Base-by-base conservation (phyloP, 1,139 yeast species). In the Kodamaea anthophila region DNA sequence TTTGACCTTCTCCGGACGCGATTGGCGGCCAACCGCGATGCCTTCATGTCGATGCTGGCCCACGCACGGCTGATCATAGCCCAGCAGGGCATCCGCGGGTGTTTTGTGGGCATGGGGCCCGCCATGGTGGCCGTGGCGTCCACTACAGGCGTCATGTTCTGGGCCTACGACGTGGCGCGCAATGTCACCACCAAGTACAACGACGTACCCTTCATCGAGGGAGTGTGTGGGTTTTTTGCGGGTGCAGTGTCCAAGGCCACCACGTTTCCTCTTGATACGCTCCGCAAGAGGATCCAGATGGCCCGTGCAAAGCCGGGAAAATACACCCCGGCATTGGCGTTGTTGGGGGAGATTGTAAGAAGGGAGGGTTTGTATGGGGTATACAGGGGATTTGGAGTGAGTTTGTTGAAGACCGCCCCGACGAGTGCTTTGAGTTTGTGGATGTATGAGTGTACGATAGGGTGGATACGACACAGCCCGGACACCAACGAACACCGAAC, bases 1-100 rank as follows among this genome's bases (percentile, higher is more conserved):
- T 77, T 86, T 46, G 98, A 91, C 52, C 65, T 87, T 18, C 56
- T 91, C 26, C 60, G 98, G 30, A 91, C 98, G 0, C 60, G 95
- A 31, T 66, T 87, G 33, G 94, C 87, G 1, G 82, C 83, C 3
- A 73, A 74, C 43, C 34, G 44, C 2, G 51, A 56, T 21, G 46
- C 60, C n/a, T 69, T 77, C 39, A 46, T 59, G 25, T 70, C 79
- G 2, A 58, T 81, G 51, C 74, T 1, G 36, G 33, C 5, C 46
- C 34, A 31, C 6, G 15, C 23, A 9, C 21, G 15, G n/a, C 31
- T 51, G 0, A 78, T 84, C 3, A 49, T 61, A 41, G 27, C 32
- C 3, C 38, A 50, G 0, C 82, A 77, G 21, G 87, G 87, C 0
- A 3, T 62, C 0, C 26, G 29, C 3, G 93, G 88, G 0, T 66